Base-by-base conservation (phyloP, 768 basidiomycete species). In the Amanita phalloides region DNA sequence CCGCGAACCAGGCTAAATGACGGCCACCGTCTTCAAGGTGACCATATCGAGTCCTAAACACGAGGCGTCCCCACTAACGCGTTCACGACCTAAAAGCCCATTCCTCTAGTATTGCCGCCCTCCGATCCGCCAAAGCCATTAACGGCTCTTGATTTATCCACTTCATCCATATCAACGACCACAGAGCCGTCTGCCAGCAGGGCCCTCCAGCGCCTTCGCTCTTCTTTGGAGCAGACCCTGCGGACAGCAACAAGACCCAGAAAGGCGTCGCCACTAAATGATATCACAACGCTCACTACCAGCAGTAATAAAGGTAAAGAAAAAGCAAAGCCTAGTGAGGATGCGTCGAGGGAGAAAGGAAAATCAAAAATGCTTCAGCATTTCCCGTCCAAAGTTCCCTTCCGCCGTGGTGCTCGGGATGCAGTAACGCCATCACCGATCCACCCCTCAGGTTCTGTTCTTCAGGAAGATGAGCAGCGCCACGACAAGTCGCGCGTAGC, bases 221-320 rank as follows among this genome's bases (percentile, higher is more conserved):
- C 82, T 2, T 78, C 82, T 4, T 65, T 88, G 21, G 84, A 84
- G 59, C 80, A 85, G 56, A 81, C 77, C 58, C 56, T 87, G 36
- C 77, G 81, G 46, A 75, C 76, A 10, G 82, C 81, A 48, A 81
- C 82, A 9, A 73, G 80, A 49, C 77, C 81, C 33, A 79, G 70
- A 67, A 75, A 74, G 57, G 44, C 64, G 6, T 58, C 70, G 1
- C 58, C 63, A 46, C 62, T 64, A 1, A 74, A 74, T 56, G 72
- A 78, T 39, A 70, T 72, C 57, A 71, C 73, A 39, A 65, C 75
- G 39, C 59, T 75, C 54, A 70, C 70, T 9, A 55, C 62, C 43
- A 65, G 56, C 41, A 64, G 60, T 55, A 21, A 17, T 23, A 76
- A 73, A 59, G 72, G 64, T 35, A 76, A 73, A 65, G 74, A 71